Percentiles rank a stretch among this genome's conserved stretches.
Evolutionary conservation across 1,284 basidiomycete genomes (phyloP).

Genomic region (Prillingera fragicola): DNA sequence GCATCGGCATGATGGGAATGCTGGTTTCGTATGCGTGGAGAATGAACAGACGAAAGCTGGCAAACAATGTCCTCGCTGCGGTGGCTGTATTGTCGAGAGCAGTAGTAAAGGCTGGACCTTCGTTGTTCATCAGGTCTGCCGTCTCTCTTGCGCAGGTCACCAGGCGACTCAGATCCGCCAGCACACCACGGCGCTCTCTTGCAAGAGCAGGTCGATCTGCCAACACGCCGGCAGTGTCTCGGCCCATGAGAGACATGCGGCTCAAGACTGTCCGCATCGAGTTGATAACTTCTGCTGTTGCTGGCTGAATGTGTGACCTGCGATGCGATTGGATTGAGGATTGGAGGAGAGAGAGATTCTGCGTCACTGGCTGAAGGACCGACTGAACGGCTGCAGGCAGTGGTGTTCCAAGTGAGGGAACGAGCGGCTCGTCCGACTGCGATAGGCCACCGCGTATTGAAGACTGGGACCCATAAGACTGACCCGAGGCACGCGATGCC

Average conservation of each 20-base stretch:
- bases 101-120: too few species aligned
- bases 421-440: slow-evolving; percentile 4
- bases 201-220: slow-evolving; percentile 62
- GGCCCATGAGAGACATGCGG: slow-evolving; percentile 75
- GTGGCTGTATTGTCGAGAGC: slow-evolving; percentile 47
- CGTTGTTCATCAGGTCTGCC: slow-evolving; percentile 17
- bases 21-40: slow-evolving; percentile 73
- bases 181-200: slow-evolving; percentile 72
- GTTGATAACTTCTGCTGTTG: slow-evolving; percentile 75
- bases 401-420: slow-evolving; percentile 6
- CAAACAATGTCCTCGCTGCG: slow-evolving; percentile 49
- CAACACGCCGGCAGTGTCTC: too few species aligned
- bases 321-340: slow-evolving; percentile 72
- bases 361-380: slow-evolving; percentile 57
- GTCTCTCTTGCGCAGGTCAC: slow-evolving; percentile 78
- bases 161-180: slow-evolving; percentile 74
- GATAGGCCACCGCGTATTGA: neutral
- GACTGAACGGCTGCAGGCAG: slow-evolving; percentile 24
- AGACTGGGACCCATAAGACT: neutral
- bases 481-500: slow-evolving; percentile 5
- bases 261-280: slow-evolving; percentile 85
- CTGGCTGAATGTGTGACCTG: slow-evolving; percentile 49
- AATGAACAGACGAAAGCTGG: slow-evolving; percentile 50
- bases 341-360: slow-evolving; percentile 78
- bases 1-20: slow-evolving; percentile 50